These are phyloP conservation scores for Globisporangium echinulatum DNA, from an alignment of 352 stramenopile genomes.

Conservation along the genomic window DNA sequence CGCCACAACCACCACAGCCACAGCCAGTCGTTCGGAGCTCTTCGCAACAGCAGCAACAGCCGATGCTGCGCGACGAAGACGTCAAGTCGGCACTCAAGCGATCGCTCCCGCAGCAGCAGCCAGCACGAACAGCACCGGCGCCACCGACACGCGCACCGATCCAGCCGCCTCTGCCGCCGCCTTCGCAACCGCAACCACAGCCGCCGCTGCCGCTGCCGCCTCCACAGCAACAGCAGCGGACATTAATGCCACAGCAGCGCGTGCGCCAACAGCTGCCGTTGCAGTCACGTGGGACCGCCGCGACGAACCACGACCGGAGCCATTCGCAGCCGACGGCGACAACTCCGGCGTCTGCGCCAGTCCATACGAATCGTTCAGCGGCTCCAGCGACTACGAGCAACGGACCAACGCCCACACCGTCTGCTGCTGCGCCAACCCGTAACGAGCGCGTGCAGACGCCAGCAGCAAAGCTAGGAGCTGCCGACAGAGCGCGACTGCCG, in stretches of 20 bases:
- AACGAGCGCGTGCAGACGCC: no score
- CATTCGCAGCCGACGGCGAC: not conserved
- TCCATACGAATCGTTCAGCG: not conserved
- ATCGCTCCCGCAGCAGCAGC: not conserved
- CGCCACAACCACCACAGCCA: no score
- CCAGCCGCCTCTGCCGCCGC: not conserved
- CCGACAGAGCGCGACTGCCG: no score
- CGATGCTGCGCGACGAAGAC: not conserved
- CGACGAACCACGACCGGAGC: conserved; percentile 6
- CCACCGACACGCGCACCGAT: not conserved
- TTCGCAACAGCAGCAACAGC: not conserved
- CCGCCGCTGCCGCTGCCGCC: not conserved
- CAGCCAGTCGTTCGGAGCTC: no score
- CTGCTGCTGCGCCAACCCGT: not conserved
- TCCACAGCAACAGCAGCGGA: not conserved
- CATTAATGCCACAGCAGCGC: not conserved
- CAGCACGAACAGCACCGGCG: not conserved
- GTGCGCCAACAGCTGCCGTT: not conserved
- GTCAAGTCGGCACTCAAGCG: conserved; percentile 3
- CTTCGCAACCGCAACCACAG: not conserved
- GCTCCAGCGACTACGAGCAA: not conserved
- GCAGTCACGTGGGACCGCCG: not conserved
- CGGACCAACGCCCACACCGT: not conserved
- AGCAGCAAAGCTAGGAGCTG: no score
- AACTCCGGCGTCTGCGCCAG: no score